Base-by-base conservation (phyloP, 495 filamentous ascomycete species). In the Podospora comata region DNA sequence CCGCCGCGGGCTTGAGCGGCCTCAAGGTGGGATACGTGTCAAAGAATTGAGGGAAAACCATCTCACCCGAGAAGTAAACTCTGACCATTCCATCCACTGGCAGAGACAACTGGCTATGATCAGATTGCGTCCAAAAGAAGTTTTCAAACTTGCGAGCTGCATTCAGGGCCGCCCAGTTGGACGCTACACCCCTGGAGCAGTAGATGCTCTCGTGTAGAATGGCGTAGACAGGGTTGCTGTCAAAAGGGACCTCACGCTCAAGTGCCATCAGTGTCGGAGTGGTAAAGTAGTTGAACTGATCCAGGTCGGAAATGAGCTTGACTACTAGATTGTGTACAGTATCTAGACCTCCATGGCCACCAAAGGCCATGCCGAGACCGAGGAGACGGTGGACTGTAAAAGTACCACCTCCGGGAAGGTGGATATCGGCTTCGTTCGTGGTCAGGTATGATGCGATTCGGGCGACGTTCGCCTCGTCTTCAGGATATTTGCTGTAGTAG, bases 61-160 rank as follows among this genome's bases (percentile, higher is more conserved):
- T 96, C 79, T 98, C 94, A 66, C 94, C 94, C 0, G 91, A 92
- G 80, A 98, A 97, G 68, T 85, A 90, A 65, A 94, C 81, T 0
- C 90, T 86, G n/a, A 82, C 4, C 18, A 39, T n/a, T 9, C n/a
- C 28, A 16, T 32, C 3, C 30, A 18, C 6, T 3, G 30, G 18
- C 19, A 30, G 16, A 44, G 60, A 26, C 27, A 62, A 26, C 15
- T 3, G 30, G 16, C 0, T 15, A 13, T 18, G 13, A 7, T 7
- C 7, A 11, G 15, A 39, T 15, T 44, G 4, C n/a, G 30, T 18
- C 60, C 60, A 39, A 7, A 30, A 20, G 32, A 62, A 20, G 26
- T 19, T 5, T 15, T 19, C 32, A 6, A 19, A 19, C 9, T 19
- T 19, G 61, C 61, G 18, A 32, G n/a, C 27, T 48, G 18, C 78